Evolutionary conservation across 2,329 filamentous ascomycete genomes (phyloP).

Genomic region (Elsinoe australis): DNA sequence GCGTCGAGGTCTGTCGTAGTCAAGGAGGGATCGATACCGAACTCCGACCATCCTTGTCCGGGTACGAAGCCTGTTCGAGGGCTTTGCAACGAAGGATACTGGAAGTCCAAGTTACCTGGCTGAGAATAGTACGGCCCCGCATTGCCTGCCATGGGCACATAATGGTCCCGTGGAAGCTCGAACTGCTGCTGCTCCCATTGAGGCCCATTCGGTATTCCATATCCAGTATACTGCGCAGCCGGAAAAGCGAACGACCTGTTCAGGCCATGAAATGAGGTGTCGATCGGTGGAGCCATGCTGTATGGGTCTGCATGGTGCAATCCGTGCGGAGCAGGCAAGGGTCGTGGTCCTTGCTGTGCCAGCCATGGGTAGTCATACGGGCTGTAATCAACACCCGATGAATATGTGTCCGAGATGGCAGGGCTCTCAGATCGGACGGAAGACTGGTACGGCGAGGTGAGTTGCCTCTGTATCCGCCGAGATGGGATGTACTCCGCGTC

Average conservation of each 20-base stretch:
- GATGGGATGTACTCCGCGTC: conserved; percentile 25
- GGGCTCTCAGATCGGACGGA: neutral
- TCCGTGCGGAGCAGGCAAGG: neutral
- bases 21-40: conserved; percentile 4
- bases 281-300: neutral
- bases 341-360: neutral
- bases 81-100: too few relatives aligned
- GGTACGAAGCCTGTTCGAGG: neutral
- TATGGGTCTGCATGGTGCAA: neutral
- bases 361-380: conserved; percentile 4
- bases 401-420: conserved; percentile 9
- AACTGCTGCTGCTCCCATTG: neutral
- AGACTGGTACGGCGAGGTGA: neutral
- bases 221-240: neutral
- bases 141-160: too few relatives aligned
- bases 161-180: too few relatives aligned
- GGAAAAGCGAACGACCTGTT: neutral
- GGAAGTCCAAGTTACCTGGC: too few relatives aligned
- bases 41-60: neutral
- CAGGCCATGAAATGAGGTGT: conserved; percentile 18
- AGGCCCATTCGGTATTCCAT: neutral
- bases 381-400: conserved; percentile 3
- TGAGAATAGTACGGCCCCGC: too few relatives aligned
- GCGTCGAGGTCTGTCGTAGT: conserved; percentile 6
- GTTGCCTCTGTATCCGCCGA: conserved; percentile 9